Evolutionary conservation across 257 asterid species (phyloP).

Genomic region (Solanum chiquidenum): DNA sequence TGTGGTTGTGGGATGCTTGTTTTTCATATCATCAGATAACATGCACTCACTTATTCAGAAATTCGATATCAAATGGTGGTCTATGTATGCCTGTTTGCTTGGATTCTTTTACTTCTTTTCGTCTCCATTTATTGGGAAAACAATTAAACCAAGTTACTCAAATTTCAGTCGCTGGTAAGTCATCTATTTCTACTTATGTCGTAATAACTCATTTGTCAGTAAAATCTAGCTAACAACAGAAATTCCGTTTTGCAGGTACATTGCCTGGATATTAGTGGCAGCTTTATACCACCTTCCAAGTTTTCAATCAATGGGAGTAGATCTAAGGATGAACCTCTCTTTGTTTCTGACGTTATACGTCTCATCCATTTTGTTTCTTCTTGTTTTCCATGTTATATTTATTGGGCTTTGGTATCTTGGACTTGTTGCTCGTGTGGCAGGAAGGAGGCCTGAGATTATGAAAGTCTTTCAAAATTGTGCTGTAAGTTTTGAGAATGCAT

Average conservation of each 20-base stretch:
- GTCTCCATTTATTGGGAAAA: conserved; percentile 91
- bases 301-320: conserved; percentile 99
- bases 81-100: conserved; percentile 97
- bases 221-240: neutral
- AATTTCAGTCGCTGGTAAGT: conserved; percentile 92
- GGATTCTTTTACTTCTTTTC: conserved; percentile 99
- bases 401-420: conserved; percentile 95
- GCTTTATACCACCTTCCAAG: conserved; percentile 97
- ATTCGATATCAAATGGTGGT: conserved; percentile 97
- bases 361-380: conserved; percentile 89
- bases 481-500: conserved; percentile 47
- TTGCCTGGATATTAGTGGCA: conserved; percentile 87
- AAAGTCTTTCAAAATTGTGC: conserved; percentile 87
- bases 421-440: conserved; percentile 95
- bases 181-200: neutral
- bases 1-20: conserved; percentile 86
- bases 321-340: conserved; percentile 92
- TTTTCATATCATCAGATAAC: conserved; percentile 94
- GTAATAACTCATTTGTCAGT: neutral
- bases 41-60: conserved; percentile 95
- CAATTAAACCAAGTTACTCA: conserved; percentile 94
- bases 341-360: conserved; percentile 74
- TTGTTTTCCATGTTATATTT: conserved; percentile 79
- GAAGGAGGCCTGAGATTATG: conserved; percentile 76
- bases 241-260: conserved; percentile 53